Conservation (phyloP, 192 early-diverging fungal genomes). For the Chytriomyces sp. region DNA sequence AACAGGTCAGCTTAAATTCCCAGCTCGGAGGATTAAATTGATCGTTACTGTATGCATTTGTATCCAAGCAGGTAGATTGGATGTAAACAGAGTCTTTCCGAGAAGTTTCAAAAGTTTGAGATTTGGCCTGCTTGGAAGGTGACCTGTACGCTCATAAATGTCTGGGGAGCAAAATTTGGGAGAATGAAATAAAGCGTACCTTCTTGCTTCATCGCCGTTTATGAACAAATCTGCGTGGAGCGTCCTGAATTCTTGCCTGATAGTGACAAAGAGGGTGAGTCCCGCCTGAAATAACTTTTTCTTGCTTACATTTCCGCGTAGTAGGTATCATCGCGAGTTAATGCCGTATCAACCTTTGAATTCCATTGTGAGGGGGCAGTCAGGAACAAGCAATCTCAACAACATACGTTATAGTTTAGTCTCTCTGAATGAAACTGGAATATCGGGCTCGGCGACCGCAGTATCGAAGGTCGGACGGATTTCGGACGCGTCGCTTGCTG, state of each 20-base stretch:
- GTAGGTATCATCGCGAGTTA: conserved; percentile 22
- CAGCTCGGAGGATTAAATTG: neutral
- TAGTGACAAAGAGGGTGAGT: neutral
- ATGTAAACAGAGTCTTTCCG: no score
- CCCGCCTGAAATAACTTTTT: neutral
- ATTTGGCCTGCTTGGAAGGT: no score
- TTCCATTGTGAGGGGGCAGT: neutral
- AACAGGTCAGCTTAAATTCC: neutral
- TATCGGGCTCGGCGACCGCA: conserved; percentile 16
- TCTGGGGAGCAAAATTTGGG: no score
- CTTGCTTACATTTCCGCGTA: conserved; percentile 17
- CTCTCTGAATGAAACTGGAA: conserved; percentile 35
- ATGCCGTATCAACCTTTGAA: conserved; percentile 5
- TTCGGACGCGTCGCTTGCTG: no score
- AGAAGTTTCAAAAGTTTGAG: no score
- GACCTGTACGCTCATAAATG: no score
- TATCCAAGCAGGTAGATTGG: no score
- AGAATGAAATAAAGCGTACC: neutral
- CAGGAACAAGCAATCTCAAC: neutral
- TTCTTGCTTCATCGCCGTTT: conserved; percentile 26
- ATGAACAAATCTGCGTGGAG: conserved; percentile 30
- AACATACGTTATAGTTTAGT: conserved; percentile 21
- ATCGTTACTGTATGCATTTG: no score
- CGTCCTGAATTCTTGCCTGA: conserved; percentile 25
- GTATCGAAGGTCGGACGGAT: neutral